These are phyloP conservation scores for Cercospora sp. DNA, from an alignment of 2,329 filamentous ascomycete species.

Conservation along the genomic window DNA sequence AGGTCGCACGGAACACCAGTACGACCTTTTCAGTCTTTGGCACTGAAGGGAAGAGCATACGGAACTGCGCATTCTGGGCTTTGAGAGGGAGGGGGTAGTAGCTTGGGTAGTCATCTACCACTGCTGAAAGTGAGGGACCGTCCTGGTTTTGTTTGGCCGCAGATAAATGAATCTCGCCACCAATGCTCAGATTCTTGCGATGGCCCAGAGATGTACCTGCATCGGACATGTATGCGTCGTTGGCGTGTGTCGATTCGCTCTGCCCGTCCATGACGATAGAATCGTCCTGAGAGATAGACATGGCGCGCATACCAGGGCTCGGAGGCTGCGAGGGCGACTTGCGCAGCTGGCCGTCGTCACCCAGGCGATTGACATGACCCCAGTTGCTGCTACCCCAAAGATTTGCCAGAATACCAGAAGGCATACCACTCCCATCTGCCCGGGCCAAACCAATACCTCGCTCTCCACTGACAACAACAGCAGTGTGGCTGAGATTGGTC, in stretches of 20 bases:
- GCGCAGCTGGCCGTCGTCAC: slow-evolving; percentile 49
- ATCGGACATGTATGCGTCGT: slow-evolving; percentile 14
- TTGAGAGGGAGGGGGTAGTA: slow-evolving; percentile 72
- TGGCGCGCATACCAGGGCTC: slow-evolving; percentile 20
- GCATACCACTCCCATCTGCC: slow-evolving; percentile 68
- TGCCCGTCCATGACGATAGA: slow-evolving; percentile 36
- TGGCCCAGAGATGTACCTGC: slow-evolving; percentile 24
- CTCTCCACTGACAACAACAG: slow-evolving; percentile 78
- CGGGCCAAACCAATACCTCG: slow-evolving; percentile 62
- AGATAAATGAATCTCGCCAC: slow-evolving; percentile 16
- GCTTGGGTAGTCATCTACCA: slow-evolving; percentile 62
- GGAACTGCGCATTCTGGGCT: slow-evolving; percentile 89
- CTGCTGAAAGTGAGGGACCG: slow-evolving; percentile 3
- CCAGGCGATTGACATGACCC: slow-evolving; percentile 65
- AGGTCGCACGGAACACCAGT: slow-evolving; percentile 88
- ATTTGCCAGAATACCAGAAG: slow-evolving; percentile 85
- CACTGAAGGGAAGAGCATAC: slow-evolving; percentile 82
- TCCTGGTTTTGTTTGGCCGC: slow-evolving; percentile 20
- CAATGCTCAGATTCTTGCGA: slow-evolving; percentile 37
- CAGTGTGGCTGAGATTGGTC: slow-evolving; percentile 83
- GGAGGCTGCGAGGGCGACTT: slow-evolving; percentile 25
- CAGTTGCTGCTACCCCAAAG: slow-evolving; percentile 89
- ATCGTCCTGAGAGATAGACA: slow-evolving; percentile 34
- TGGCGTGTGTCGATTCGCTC: slow-evolving; percentile 19
- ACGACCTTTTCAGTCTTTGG: slow-evolving; percentile 77